Evolutionary conservation across 257 asterid genomes (phyloP), one percentile per base, ranked within the genome.

Genomic region (Scutellaria galericulata): DNA sequence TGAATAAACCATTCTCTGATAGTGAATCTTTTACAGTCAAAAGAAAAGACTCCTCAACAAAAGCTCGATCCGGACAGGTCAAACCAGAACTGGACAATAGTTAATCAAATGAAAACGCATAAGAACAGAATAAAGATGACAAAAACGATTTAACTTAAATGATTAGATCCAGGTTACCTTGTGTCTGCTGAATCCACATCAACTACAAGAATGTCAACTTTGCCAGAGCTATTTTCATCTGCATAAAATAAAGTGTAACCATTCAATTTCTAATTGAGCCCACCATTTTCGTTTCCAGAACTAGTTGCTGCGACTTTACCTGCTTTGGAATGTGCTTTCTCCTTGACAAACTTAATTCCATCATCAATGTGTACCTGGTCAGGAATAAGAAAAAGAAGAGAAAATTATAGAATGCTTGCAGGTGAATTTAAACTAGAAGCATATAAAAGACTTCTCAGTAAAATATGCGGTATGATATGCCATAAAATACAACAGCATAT

Each of bases 171-270:
- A 6, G 75, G 68, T 37, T 83, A 89, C 99, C 96, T 92, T 6
- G 87, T 78, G 74, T 95, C 96, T 63, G 96, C 79, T 74, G 99
- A 89, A 76, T 95, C 99, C 56, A 90, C 99, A 75, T 95, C 99
- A 66, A 95, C 88, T 71, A 92, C 82, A 78, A 95, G 96, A 66
- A 87, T 53, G 79, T 86, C 96, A 18, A 86, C 47, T 81, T 81
- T 83, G 54, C 61, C 12, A 20, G 75, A 51, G 62, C 40, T 75
- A 72, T 62, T 73, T 53, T 70, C 83, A 62, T 79, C 86, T 77
- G 82, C 78, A 66, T 27, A 68, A 51, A 78, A 68, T 7, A 8
- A 4, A 24, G 15, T 59, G 70, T 75, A 61, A 64, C 53, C 75
- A 80, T 39, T 75, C 53, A 78, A 71, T 70, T 66, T 78, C 1